Evolutionary conservation across 2,329 filamentous ascomycete species (phyloP).

Genomic region (Stachybotrys chartarum): DNA sequence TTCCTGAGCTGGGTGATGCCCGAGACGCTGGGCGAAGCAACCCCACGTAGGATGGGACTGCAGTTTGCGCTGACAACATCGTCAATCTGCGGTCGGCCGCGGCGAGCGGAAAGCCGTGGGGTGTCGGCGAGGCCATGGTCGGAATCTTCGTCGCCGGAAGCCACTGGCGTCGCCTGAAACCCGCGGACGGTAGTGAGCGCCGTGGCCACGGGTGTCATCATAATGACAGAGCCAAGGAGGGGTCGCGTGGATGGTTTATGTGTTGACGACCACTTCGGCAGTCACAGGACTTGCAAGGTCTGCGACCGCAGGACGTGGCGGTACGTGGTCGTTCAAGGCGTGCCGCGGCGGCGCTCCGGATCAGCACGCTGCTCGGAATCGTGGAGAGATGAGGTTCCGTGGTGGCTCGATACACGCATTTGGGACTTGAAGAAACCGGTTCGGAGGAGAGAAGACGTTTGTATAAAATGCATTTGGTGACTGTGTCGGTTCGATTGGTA

Average conservation of each 20-base stretch:
- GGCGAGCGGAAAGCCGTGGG: constrained; percentile 28
- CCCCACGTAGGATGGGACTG: constrained; percentile 50
- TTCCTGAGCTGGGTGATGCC: constrained; percentile 79
- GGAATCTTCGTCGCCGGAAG: constrained; percentile 52
- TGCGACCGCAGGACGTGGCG: constrained; percentile 5
- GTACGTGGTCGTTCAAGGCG: constrained; percentile 27
- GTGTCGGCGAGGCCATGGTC: constrained; percentile 36
- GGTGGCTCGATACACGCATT: constrained; percentile 48
- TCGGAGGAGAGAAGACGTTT: constrained; percentile 34
- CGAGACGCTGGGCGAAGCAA: constrained; percentile 48
- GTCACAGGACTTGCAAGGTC: not conserved
- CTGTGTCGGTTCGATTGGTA: constrained; percentile 9
- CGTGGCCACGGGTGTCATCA: constrained; percentile 40
- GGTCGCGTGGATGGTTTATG: constrained; percentile 6
- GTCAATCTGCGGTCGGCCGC: constrained; percentile 36
- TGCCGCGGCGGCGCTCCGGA: constrained; percentile 52
- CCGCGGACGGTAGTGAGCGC: constrained; percentile 50
- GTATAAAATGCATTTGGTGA: constrained; percentile 48
- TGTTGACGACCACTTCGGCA: not conserved
- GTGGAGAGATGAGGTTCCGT: constrained; percentile 40
- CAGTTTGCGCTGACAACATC: constrained; percentile 57
- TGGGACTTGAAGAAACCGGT: constrained; percentile 47
- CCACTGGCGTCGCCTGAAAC: constrained; percentile 45
- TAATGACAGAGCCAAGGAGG: constrained; percentile 15
- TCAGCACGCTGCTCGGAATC: constrained; percentile 47